These are phyloP conservation scores for Wickerhamomyces sp. DNA, from an alignment of 1,139 yeast genomes.

Conservation along the genomic window DNA sequence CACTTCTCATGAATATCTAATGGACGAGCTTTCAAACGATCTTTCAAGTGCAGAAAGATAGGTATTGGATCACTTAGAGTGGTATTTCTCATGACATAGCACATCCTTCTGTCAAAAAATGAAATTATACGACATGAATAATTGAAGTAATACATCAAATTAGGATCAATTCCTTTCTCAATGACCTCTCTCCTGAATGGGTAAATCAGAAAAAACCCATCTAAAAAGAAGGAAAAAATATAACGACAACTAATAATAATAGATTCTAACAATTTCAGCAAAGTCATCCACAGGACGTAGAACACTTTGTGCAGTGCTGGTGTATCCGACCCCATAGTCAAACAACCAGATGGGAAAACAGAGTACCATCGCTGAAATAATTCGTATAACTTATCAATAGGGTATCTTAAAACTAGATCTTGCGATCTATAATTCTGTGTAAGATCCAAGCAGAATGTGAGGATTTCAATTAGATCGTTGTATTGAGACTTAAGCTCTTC, in stretches of 20 bases:
- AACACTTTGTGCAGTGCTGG: conserved; percentile 12
- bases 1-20: conserved; percentile 18
- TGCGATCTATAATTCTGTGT: conserved; percentile 1
- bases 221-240: conserved; percentile 4
- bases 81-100: conserved; percentile 14
- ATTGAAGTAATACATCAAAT: conserved; percentile 11
- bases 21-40: conserved; percentile 16
- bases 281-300: conserved; percentile 7
- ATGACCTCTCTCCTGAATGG: background rate
- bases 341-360: conserved; percentile 15
- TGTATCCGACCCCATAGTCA: conserved; percentile 9
- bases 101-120: conserved; percentile 17
- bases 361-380: conserved; percentile 5
- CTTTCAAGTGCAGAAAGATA: conserved; percentile 6
- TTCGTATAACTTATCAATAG: conserved; percentile 1
- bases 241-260: conserved; percentile 4
- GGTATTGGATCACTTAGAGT: conserved; percentile 20
- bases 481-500: background rate
- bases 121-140: conserved; percentile 18
- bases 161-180: conserved; percentile 1
- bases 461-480: background rate
- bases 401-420: conserved; percentile 2
- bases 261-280: conserved; percentile 1
- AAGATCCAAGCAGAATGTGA: background rate
- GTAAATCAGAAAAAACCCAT: conserved; percentile 3